Evolutionary conservation across 192 early-diverging fungal species (phyloP).

Genomic region (Coemansia sp.): DNA sequence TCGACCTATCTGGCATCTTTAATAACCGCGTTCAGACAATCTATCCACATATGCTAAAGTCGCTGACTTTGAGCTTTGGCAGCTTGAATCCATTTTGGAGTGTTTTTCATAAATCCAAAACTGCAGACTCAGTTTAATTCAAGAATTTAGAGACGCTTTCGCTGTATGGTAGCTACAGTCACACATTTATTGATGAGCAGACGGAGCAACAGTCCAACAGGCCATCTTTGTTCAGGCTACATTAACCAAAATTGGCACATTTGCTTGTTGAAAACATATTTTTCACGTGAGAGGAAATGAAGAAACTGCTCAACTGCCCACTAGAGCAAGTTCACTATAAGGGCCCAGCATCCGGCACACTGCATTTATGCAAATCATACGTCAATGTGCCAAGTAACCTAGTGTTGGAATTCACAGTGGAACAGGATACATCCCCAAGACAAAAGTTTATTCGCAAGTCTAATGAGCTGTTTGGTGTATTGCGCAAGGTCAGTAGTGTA

Average conservation of each 20-base stretch:
- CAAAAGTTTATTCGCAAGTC: neutral
- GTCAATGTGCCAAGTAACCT: neutral
- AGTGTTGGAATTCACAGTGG: constrained; percentile 1
- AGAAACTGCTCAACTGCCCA: neutral
- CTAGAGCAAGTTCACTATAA: neutral
- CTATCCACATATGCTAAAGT: constrained; percentile 1
- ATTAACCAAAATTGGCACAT: neutral
- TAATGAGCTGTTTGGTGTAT: neutral
- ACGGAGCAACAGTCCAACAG: neutral
- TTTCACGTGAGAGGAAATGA: neutral
- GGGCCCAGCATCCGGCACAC: neutral
- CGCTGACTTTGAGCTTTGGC: neutral
- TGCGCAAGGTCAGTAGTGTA: neutral
- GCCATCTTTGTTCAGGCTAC: neutral
- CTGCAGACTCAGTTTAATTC: neutral
- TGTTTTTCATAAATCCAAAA: neutral
- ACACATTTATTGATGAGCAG: constrained; percentile 1
- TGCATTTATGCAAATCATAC: neutral
- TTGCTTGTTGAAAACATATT: constrained; percentile 1
- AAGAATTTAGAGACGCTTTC: neutral
- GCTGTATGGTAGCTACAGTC: neutral
- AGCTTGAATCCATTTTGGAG: neutral
- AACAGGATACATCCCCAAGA: neutral
- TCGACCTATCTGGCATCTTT: neutral
- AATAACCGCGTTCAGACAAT: neutral